Percentiles rank a stretch among this genome's conserved stretches.
Conservation (phyloP, 2,329 filamentous ascomycete genomes). For the Berkeleyomyces basicola region DNA sequence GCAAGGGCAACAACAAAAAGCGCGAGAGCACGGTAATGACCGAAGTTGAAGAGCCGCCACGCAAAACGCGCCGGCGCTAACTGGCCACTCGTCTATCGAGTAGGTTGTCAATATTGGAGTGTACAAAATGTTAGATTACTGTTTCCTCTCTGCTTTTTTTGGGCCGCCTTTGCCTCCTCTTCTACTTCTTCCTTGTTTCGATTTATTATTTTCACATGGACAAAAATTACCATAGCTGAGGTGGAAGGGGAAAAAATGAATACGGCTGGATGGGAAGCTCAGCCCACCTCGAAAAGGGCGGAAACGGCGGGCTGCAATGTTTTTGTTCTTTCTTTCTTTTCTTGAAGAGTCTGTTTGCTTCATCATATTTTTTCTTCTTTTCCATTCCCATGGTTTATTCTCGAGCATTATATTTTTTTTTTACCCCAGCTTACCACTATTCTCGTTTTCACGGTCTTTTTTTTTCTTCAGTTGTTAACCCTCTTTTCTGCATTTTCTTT, state of each 20-base stretch:
- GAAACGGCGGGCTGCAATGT: background rate
- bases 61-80: conserved; percentile 17
- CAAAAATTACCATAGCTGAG: background rate
- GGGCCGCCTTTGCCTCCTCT: too few species aligned
- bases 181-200: too few species aligned
- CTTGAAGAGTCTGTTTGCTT: background rate
- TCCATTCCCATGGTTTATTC: background rate
- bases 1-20: conserved; percentile 34
- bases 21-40: conserved; percentile 25
- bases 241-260: background rate
- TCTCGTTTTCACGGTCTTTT: background rate
- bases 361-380: background rate
- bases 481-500: conserved; percentile 1
- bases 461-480: background rate
- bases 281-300: background rate
- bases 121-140: background rate
- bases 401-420: background rate
- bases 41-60: conserved; percentile 16
- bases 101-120: background rate
- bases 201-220: too few species aligned
- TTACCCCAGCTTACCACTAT: background rate
- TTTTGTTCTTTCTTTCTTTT: background rate
- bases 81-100: background rate
- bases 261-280: background rate
- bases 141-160: background rate